Percentiles rank a stretch among this genome's conserved stretches.
Conservation (phyloP, 371 early-diverging fungal species). For the Syncephalastrum contaminatum region DNA sequence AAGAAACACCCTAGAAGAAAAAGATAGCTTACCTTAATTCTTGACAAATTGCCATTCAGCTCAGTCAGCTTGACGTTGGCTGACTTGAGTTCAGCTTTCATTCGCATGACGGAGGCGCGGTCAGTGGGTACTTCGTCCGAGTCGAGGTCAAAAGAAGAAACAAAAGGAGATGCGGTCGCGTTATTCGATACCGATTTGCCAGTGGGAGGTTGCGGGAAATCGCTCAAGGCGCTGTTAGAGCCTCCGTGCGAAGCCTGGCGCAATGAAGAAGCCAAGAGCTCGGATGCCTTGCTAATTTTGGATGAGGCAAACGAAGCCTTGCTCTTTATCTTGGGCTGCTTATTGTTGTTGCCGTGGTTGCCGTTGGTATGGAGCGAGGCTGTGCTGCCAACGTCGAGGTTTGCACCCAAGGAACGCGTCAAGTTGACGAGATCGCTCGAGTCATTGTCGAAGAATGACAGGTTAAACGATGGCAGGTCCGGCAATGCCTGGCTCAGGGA, state of each 20-base stretch:
- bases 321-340: slow-evolving; percentile 2
- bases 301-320: slow-evolving; percentile 7
- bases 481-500: slow-evolving; percentile 2
- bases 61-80: slow-evolving; percentile 22
- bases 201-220: slow-evolving; percentile 19
- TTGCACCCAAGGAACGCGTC: slow-evolving; percentile 37
- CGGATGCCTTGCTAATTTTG: slow-evolving; percentile 20
- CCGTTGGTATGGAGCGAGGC: background rate
- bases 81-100: slow-evolving; percentile 28
- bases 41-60: slow-evolving; percentile 29
- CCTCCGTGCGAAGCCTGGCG: slow-evolving; percentile 5
- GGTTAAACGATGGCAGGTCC: slow-evolving; percentile 22
- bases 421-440: slow-evolving; percentile 32
- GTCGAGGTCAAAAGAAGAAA: slow-evolving; percentile 8
- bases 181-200: slow-evolving; percentile 1
- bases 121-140: slow-evolving; percentile 11
- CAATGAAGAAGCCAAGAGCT: slow-evolving; percentile 13
- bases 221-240: slow-evolving; percentile 6
- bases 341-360: slow-evolving; percentile 1
- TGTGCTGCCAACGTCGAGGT: slow-evolving; percentile 9
- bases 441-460: slow-evolving; percentile 44
- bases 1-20: background rate
- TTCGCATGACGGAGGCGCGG: slow-evolving; percentile 10
- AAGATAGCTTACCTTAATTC: slow-evolving; percentile 26
- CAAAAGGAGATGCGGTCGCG: too few relatives aligned